A percentile compares a stretch with the other conserved stretches of the same genome.
Conservation (phyloP, 345 rosid genomes). For the Theobroma cacao region DNA sequence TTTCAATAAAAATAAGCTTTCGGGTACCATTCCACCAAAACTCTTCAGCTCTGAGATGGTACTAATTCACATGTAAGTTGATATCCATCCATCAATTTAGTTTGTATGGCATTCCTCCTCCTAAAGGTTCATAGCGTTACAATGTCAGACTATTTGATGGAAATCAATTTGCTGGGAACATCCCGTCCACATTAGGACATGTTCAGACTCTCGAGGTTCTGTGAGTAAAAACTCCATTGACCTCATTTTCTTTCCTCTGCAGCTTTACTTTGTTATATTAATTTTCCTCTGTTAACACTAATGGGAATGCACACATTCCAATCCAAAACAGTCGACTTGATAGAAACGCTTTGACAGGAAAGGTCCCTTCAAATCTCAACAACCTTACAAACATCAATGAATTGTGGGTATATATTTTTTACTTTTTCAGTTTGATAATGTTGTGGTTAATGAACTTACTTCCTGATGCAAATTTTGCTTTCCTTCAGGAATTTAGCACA, state of each 20-base stretch:
- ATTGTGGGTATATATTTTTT: constrained; percentile 50
- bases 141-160: constrained; percentile 70
- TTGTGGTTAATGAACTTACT: constrained; percentile 2
- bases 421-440: constrained; percentile 4
- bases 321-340: constrained; percentile 83
- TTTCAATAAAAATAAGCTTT: constrained; percentile 90
- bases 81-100: neutral
- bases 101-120: constrained; percentile 1
- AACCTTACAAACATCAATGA: constrained; percentile 72
- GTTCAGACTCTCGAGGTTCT: constrained; percentile 93
- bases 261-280: neutral
- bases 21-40: constrained; percentile 62
- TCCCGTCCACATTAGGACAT: constrained; percentile 63
- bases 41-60: constrained; percentile 76
- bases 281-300: neutral
- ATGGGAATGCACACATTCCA: neutral
- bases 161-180: constrained; percentile 61
- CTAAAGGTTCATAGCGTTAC: constrained; percentile 9
- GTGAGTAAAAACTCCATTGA: constrained; percentile 52
- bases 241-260: neutral
- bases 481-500: constrained; percentile 74
- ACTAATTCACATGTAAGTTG: constrained; percentile 84
- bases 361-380: constrained; percentile 62
- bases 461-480: neutral
- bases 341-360: constrained; percentile 67